Percentiles rank a stretch among this genome's conserved stretches.
Evolutionary conservation across 768 basidiomycete genomes (phyloP).

Genomic region (Nidularia sp.): DNA sequence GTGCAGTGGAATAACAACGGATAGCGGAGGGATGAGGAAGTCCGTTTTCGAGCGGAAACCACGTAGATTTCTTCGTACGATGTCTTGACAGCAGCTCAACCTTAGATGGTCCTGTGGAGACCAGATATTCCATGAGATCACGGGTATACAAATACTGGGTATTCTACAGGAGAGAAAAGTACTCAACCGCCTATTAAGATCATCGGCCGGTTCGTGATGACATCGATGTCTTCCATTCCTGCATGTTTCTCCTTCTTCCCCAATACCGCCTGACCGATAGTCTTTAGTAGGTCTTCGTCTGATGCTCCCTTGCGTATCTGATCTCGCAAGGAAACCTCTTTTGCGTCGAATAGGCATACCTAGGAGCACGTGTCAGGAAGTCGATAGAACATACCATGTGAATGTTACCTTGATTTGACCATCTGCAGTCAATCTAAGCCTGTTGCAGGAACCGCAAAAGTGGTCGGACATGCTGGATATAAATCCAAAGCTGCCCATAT

Average conservation of each 20-base stretch:
- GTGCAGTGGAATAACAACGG: constrained; percentile 18
- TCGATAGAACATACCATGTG: background rate
- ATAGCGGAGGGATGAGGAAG: too few relatives aligned
- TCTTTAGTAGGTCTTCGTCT: constrained; percentile 56
- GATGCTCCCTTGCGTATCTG: constrained; percentile 60
- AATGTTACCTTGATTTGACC: constrained; percentile 76
- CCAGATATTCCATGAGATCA: background rate
- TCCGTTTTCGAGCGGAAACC: too few relatives aligned
- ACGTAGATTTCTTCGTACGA: too few relatives aligned
- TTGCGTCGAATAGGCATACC: constrained; percentile 87
- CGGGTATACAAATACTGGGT: background rate
- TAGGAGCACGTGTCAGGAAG: constrained; percentile 17
- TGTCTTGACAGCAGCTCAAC: too few relatives aligned
- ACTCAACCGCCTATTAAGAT: constrained; percentile 93
- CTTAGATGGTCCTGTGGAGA: background rate
- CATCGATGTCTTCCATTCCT: constrained; percentile 80
- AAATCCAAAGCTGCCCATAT: constrained; percentile 73
- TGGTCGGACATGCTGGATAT: constrained; percentile 95
- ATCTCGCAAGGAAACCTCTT: constrained; percentile 79
- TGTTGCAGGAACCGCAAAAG: constrained; percentile 83
- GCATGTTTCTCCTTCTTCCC: constrained; percentile 81
- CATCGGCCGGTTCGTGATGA: constrained; percentile 79
- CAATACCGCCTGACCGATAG: constrained; percentile 60
- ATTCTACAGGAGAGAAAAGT: constrained; percentile 14
- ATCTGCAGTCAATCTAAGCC: constrained; percentile 83